phyloP scores from a whole-genome alignment of 78 protist genomes.

The Paulinella micropora region DNA sequence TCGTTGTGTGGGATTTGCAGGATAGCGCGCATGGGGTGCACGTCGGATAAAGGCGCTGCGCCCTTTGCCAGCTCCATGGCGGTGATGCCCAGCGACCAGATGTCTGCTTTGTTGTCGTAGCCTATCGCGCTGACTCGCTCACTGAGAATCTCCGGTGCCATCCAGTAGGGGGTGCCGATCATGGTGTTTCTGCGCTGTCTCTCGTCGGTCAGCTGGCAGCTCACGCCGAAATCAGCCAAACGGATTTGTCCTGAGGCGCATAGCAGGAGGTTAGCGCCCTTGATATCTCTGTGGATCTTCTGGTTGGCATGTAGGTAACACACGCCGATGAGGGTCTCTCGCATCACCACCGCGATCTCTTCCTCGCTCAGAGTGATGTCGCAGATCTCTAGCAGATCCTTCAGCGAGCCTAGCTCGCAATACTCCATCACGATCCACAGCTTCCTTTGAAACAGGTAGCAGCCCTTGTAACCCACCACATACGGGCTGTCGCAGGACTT shows the following conservation, averaged over 20 bases:
- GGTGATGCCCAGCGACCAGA: slow-evolving; percentile 39
- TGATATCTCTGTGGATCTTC: slow-evolving; percentile 24
- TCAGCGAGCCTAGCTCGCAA: not conserved
- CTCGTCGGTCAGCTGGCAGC: not conserved
- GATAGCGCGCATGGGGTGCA: too few relatives aligned
- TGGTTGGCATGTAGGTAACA: not conserved
- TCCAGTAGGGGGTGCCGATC: slow-evolving; percentile 45
- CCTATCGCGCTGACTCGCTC: slow-evolving; percentile 31
- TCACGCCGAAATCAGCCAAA: not conserved
- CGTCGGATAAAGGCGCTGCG: slow-evolving; percentile 22
- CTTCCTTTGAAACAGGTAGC: not conserved
- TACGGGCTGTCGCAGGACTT: not conserved
- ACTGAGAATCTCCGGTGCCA: slow-evolving; percentile 39
- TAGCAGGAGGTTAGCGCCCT: not conserved
- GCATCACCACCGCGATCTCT: not conserved
- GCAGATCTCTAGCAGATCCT: not conserved
- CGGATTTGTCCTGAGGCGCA: not conserved
- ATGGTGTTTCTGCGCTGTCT: not conserved
- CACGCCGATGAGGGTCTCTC: not conserved
- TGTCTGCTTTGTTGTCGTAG: slow-evolving; percentile 13
- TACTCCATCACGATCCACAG: not conserved
- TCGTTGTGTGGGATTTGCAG: too few relatives aligned
- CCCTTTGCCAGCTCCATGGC: slow-evolving; percentile 41
- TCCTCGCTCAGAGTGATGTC: not conserved
- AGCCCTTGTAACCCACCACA: not conserved